Evolutionary conservation across 495 filamentous ascomycete genomes (phyloP).

Genomic region (Daldinia decipiens): DNA sequence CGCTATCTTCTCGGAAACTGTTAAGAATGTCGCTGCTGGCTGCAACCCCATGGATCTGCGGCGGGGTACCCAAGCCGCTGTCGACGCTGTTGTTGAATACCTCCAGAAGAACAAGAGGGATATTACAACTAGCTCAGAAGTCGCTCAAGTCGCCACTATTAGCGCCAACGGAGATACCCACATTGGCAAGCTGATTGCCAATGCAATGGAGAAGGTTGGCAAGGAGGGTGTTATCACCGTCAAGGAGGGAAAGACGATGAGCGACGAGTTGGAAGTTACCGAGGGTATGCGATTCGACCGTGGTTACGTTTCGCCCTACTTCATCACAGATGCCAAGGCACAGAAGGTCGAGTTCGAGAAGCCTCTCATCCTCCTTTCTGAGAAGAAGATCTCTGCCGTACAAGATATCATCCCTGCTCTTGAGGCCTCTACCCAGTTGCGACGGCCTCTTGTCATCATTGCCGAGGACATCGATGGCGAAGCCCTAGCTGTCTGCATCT

Average conservation of each 20-base stretch:
- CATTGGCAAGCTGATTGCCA: conserved; percentile 94
- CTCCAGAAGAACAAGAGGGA: conserved; percentile 93
- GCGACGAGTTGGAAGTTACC: conserved; percentile 97
- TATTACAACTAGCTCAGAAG: conserved; percentile 96
- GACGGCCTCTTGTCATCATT: conserved; percentile 96
- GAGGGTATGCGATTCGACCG: conserved; percentile 99
- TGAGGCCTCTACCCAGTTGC: conserved; percentile 93
- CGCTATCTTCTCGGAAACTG: conserved; percentile 99
- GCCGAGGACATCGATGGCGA: conserved; percentile 99
- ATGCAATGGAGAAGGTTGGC: conserved; percentile 99
- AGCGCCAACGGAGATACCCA: conserved; percentile 96
- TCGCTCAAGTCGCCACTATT: conserved; percentile 98
- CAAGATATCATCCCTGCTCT: conserved; percentile 98
- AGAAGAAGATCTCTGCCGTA: conserved; percentile 99
- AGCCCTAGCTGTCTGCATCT: conserved; percentile 96
- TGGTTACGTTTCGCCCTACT: conserved; percentile 97
- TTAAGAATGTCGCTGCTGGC: conserved; percentile 98
- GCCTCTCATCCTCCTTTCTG: conserved; percentile 95
- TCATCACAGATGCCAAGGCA: conserved; percentile 98
- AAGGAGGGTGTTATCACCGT: conserved; percentile 99
- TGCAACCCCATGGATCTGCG: conserved; percentile 99
- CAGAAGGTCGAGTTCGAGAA: conserved; percentile 99
- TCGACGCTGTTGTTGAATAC: conserved; percentile 93
- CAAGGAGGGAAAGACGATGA: conserved; percentile 98
- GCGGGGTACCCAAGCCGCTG: conserved; percentile 94